Evolutionary conservation across 176 grass and related monocot species (phyloP).

Genomic region (Miscanthus lutarioriparius): DNA sequence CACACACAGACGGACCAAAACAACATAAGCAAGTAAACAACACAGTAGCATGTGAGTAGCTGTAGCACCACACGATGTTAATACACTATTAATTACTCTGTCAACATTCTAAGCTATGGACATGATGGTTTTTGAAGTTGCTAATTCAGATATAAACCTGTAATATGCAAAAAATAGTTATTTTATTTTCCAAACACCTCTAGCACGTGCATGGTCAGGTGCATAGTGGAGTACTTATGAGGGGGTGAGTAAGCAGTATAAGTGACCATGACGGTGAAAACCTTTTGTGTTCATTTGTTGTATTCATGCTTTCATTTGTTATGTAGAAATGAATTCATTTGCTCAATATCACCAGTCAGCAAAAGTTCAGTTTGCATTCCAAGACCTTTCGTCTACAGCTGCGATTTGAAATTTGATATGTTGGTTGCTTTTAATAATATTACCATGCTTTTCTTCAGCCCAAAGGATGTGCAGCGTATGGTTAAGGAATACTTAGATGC

Average conservation of each 20-base stretch:
- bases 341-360: not conserved
- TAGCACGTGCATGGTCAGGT: no score
- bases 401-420: no score
- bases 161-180: not conserved
- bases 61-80: not conserved
- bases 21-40: not conserved
- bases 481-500: no score
- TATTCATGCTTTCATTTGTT: not conserved
- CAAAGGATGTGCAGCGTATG: no score
- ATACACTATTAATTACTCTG: not conserved
- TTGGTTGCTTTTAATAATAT: no score
- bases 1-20: not conserved
- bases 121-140: not conserved
- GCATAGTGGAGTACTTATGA: no score
- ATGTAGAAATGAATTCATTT: not conserved
- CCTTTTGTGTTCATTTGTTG: not conserved
- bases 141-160: not conserved
- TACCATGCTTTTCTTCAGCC: no score
- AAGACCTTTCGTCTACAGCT: no score
- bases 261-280: not conserved
- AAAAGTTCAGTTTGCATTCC: not conserved
- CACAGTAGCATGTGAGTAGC: not conserved
- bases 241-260: no score
- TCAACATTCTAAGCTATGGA: not conserved
- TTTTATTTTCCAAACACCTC: no score